These are phyloP conservation scores for Ilyonectria mors-panacis DNA, from an alignment of 2,329 filamentous ascomycete genomes.

Conservation along the genomic window DNA sequence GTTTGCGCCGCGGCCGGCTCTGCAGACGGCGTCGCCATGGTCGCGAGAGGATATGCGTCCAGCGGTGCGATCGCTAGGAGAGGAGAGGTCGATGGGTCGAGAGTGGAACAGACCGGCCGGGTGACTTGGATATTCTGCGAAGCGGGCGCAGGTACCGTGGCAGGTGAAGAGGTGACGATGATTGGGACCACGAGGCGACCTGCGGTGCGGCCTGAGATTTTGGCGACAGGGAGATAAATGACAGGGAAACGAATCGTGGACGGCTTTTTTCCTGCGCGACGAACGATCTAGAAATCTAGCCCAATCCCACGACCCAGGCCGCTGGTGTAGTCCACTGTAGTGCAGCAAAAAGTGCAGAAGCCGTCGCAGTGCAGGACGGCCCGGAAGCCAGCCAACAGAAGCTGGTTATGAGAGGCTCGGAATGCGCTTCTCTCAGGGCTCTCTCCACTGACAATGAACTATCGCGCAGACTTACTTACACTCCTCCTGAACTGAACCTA, in stretches of 20 bases:
- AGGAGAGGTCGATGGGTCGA: slow-evolving; percentile 5
- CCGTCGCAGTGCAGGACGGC: slow-evolving; percentile 18
- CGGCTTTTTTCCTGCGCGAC: not conserved
- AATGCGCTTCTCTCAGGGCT: slow-evolving; percentile 19
- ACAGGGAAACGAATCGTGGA: slow-evolving; percentile 2
- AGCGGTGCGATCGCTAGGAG: slow-evolving; percentile 17
- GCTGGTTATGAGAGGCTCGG: slow-evolving; percentile 7
- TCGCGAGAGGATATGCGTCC: slow-evolving; percentile 1
- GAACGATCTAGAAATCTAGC: slow-evolving; percentile 8
- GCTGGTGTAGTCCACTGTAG: slow-evolving; percentile 22
- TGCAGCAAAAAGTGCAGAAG: slow-evolving; percentile 23
- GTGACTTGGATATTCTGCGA: slow-evolving; percentile 41
- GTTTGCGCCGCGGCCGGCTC: slow-evolving; percentile 35
- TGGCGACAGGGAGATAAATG: slow-evolving; percentile 11
- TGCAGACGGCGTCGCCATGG: slow-evolving; percentile 33
- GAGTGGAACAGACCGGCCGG: slow-evolving; percentile 30
- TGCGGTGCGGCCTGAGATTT: slow-evolving; percentile 40
- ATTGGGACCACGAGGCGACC: slow-evolving; percentile 41
- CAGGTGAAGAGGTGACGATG: slow-evolving; percentile 37
- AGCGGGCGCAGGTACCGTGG: slow-evolving; percentile 43
- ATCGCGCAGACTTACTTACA: slow-evolving; percentile 11
- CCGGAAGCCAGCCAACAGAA: slow-evolving; percentile 8
- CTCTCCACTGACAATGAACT: slow-evolving; percentile 16
- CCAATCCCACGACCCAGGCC: slow-evolving; percentile 14
- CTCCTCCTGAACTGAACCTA: not conserved